Base-by-base conservation (phyloP, 2,329 filamentous ascomycete species). In the Thermomyces lanuginosus region DNA sequence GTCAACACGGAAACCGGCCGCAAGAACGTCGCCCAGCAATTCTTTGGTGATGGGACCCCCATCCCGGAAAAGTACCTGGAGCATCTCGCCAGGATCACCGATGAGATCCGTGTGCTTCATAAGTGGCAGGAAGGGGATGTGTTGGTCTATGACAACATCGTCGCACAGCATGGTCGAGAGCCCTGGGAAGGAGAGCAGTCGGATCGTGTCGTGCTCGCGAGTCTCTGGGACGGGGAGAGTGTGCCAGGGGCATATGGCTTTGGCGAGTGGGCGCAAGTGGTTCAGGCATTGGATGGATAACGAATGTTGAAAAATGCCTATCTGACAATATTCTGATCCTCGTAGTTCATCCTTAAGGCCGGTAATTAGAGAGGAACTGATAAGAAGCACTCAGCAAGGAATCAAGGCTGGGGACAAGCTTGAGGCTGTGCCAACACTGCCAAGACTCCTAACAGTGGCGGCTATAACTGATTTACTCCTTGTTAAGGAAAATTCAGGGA, bases 21-120 rank as follows among this genome's bases (percentile, higher is more conserved):
- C 13, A 47, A 41, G 26, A 53, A 51, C 16, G 39, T 49, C n/a
- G 49, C 49, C 3, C 40, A 49, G 27, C 56, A 60, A 33, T 33
- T 56, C 2, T 63, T 49, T 36, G 60, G 60, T 2, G 59, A 64
- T 36, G 60, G 58, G 3, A 56, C 51, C 6, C 49, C 49, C 1
- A 64, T 64, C 22, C 58, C 59, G 1, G 56, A 61, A n/a, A 45
- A 49, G 35, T 60, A 59, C 33, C 40, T 63, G 7, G 49, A 38
- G 9, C 46, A 44, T 28, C 40, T 62, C 24, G 51, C 51, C 1
- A 43, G 53, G 33, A 59, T 63, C 19, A 63, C 60, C 8, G 58
- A 63, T 31, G 56, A 63, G 32, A 61, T 63, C 27, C 51, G 58
- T 3, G 59, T 64, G 10, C 36, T 63, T 27, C 60, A 63, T 37